A percentile compares a stretch with the other conserved stretches of the same genome.
These are phyloP conservation scores for Pyrenochaeta sp. DNA, from an alignment of 2,329 filamentous ascomycete genomes.

Conservation along the genomic window DNA sequence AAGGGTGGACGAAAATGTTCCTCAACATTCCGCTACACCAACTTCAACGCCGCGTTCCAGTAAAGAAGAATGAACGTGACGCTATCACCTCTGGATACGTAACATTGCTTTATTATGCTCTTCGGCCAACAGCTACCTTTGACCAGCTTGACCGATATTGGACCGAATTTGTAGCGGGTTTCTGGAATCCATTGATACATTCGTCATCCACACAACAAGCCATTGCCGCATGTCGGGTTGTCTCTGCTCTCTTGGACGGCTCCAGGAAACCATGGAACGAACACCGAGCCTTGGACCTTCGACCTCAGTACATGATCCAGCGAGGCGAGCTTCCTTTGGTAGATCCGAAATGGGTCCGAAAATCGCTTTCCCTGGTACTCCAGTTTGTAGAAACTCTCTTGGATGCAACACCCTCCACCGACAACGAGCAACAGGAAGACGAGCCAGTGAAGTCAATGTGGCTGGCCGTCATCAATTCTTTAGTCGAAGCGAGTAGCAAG, in stretches of 20 bases:
- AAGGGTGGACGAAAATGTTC: slow-evolving; percentile 50
- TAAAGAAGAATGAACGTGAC: slow-evolving; percentile 69
- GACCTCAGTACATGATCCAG: slow-evolving; percentile 54
- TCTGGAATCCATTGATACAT: slow-evolving; percentile 59
- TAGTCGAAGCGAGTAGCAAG: slow-evolving; percentile 76
- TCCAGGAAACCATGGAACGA: slow-evolving; percentile 74
- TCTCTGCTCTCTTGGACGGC: slow-evolving; percentile 74
- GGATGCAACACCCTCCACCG: slow-evolving; percentile 58
- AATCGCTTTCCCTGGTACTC: slow-evolving; percentile 73
- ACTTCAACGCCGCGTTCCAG: slow-evolving; percentile 60
- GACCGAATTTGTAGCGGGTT: slow-evolving; percentile 74
- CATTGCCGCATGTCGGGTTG: slow-evolving; percentile 64
- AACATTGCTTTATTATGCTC: slow-evolving; percentile 55
- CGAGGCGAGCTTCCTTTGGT: slow-evolving; percentile 83
- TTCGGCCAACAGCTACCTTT: slow-evolving; percentile 73
- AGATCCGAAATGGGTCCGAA: slow-evolving; percentile 87
- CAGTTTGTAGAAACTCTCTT: slow-evolving; percentile 64
- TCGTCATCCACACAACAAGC: slow-evolving; percentile 31
- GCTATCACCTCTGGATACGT: slow-evolving; percentile 76
- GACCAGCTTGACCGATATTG: slow-evolving; percentile 79
- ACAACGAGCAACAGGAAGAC: slow-evolving; percentile 44
- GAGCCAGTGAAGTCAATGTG: slow-evolving; percentile 67
- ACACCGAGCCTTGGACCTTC: slow-evolving; percentile 70
- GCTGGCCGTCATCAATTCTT: slow-evolving; percentile 67
- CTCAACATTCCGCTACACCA: slow-evolving; percentile 37